These are phyloP conservation scores for Carpinus viminea DNA, from an alignment of 306 rosid species.

Conservation along the genomic window DNA sequence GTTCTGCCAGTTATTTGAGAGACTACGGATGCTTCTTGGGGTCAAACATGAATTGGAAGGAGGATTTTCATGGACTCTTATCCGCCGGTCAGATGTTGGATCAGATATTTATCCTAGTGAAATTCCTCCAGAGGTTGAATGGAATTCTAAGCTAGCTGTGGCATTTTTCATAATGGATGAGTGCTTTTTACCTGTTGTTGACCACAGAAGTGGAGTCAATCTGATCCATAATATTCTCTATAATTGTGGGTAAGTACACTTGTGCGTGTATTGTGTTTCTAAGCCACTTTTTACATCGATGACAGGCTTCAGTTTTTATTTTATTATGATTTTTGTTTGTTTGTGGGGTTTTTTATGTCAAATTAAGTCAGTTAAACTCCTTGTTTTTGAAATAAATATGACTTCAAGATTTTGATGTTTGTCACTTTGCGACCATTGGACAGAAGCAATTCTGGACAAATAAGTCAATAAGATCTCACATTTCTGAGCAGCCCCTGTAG, in stretches of 20 bases:
- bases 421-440: not conserved
- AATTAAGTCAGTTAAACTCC: not conserved
- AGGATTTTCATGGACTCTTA: conserved; percentile 81
- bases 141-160: conserved; percentile 89
- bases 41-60: conserved; percentile 75
- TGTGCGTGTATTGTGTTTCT: conserved; percentile 7
- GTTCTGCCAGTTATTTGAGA: conserved; percentile 59
- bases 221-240: conserved; percentile 79
- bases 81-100: conserved; percentile 62
- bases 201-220: conserved; percentile 86
- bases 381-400: not conserved
- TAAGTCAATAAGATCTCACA: not conserved
- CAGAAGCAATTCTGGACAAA: not conserved
- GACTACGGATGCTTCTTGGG: conserved; percentile 75
- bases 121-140: conserved; percentile 47
- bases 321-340: not conserved
- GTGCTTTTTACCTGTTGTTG: conserved; percentile 89
- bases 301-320: not conserved
- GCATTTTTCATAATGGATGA: conserved; percentile 83
- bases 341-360: not conserved
- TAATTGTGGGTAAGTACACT: conserved; percentile 75
- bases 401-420: not conserved
- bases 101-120: conserved; percentile 50
- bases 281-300: conserved; percentile 2
- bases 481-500: too few relatives aligned